A percentile compares a stretch with the other conserved stretches of the same genome.
Conservation (phyloP, 164 flowering plant genomes). For the Echeveria elegans region DNA sequence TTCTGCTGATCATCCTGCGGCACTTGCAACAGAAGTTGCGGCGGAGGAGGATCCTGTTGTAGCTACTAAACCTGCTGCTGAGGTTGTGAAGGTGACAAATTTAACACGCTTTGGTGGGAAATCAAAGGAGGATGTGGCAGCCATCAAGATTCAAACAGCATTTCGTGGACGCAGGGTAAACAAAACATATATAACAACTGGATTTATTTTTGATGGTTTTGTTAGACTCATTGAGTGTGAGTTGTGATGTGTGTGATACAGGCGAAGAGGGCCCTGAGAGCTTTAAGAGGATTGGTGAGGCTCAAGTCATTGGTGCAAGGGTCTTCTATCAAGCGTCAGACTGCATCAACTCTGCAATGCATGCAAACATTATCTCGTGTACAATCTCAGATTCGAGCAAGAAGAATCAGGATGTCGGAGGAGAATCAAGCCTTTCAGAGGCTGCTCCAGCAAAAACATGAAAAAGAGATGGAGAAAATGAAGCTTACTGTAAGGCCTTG, state of each 20-base stretch:
- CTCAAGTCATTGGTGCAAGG: conserved; percentile 53
- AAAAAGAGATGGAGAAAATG: conserved; percentile 49
- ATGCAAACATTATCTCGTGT: conserved; percentile 70
- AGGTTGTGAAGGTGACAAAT: conserved; percentile 45
- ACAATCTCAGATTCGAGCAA: conserved; percentile 58
- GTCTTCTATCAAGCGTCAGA: conserved; percentile 54
- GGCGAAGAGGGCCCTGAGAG: conserved; percentile 35
- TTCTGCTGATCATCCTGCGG: not conserved
- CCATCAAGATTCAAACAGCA: conserved; percentile 72
- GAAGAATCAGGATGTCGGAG: conserved; percentile 65
- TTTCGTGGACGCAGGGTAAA: conserved; percentile 67
- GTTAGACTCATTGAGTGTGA: too few relatives aligned
- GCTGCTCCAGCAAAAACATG: conserved; percentile 48
- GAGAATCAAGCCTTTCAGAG: conserved; percentile 62
- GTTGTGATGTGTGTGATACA: not conserved
- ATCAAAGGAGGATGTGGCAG: conserved; percentile 64
- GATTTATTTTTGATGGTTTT: not conserved
- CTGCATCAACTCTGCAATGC: conserved; percentile 41
- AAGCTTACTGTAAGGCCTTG: conserved; percentile 31
- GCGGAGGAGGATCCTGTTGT: not conserved
- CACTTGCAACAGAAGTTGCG: not conserved
- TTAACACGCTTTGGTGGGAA: conserved; percentile 39
- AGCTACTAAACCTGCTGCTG: not conserved
- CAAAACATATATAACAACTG: not conserved
- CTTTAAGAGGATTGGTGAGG: conserved; percentile 64